A percentile compares a stretch with the other conserved stretches of the same genome.
Evolutionary conservation across 2,329 filamentous ascomycete species (phyloP).

Genomic region (Hymenotorrendiella dingleyae): DNA sequence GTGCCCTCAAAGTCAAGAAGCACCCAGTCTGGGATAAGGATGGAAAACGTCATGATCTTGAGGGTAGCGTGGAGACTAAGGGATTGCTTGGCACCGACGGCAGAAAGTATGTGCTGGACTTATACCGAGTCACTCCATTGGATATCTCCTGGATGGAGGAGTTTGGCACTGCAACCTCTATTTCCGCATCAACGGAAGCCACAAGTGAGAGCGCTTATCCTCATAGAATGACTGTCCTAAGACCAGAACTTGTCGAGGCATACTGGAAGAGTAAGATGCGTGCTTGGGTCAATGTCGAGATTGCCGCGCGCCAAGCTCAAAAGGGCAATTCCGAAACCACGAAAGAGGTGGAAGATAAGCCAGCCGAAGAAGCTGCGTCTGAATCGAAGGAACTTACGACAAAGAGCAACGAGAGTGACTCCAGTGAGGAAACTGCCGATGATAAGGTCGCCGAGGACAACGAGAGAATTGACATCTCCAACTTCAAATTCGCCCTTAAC

Average conservation of each 20-base stretch:
- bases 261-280: constrained; percentile 82
- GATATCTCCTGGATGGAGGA: constrained; percentile 90
- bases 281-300: constrained; percentile 77
- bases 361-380: constrained; percentile 24
- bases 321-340: constrained; percentile 26
- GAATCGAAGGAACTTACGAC: constrained; percentile 26
- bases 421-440: constrained; percentile 23
- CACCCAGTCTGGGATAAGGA: constrained; percentile 99
- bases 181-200: constrained; percentile 29
- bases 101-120: constrained; percentile 92
- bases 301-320: constrained; percentile 51
- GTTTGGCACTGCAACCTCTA: constrained; percentile 42
- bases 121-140: constrained; percentile 90
- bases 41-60: constrained; percentile 79
- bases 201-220: constrained; percentile 54
- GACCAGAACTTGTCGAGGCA: constrained; percentile 82
- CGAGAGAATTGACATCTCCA: constrained; percentile 76
- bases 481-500: constrained; percentile 85
- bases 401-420: constrained; percentile 23
- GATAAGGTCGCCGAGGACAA: constrained; percentile 27
- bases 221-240: constrained; percentile 91
- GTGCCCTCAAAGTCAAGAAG: constrained; percentile 84
- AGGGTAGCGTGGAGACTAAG: constrained; percentile 96
- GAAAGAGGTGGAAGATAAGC: constrained; percentile 29
- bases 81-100: constrained; percentile 95